Conservation (phyloP, 805 yeast species). For the Brettanomyces bruxellensis region DNA sequence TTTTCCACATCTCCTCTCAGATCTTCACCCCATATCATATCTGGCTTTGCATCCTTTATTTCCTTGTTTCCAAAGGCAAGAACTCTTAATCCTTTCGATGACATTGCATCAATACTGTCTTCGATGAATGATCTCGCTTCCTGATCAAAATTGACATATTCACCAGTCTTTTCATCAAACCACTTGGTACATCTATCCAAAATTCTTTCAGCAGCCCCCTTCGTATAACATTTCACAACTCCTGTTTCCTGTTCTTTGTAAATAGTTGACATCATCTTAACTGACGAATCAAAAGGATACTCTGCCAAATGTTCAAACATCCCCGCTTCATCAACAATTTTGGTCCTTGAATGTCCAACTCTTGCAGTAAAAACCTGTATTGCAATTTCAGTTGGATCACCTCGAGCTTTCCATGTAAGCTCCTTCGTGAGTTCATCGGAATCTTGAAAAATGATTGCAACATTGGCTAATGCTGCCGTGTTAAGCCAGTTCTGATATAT, state of each 20-base stretch:
- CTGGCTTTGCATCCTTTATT: slow-evolving; percentile 14
- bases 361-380: slow-evolving; percentile 69
- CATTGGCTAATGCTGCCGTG: slow-evolving; percentile 71
- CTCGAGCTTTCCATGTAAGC: slow-evolving; percentile 63
- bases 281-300: slow-evolving; percentile 67
- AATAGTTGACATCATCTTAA: slow-evolving; percentile 65
- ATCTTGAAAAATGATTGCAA: slow-evolving; percentile 54
- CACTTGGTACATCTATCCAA: slow-evolving; percentile 46
- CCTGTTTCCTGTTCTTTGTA: slow-evolving; percentile 29
- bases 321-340: slow-evolving; percentile 30
- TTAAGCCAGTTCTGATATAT: slow-evolving; percentile 43
- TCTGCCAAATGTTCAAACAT: slow-evolving; percentile 43
- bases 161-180: slow-evolving; percentile 31
- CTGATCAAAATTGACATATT: slow-evolving; percentile 28
- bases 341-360: slow-evolving; percentile 39
- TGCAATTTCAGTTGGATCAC: slow-evolving; percentile 88
- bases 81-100: slow-evolving; percentile 62
- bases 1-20: slow-evolving; percentile 41
- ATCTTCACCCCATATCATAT: slow-evolving; percentile 22
- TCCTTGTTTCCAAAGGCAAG: slow-evolving; percentile 55
- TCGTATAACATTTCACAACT: slow-evolving; percentile 33
- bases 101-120: slow-evolving; percentile 47
- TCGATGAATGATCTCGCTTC: slow-evolving; percentile 36
- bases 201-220: slow-evolving; percentile 74
- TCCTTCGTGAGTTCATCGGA: slow-evolving; percentile 28